phyloP scores from a whole-genome alignment of 192 early-diverging fungal species.

The Pilobolus umbonatus region DNA sequence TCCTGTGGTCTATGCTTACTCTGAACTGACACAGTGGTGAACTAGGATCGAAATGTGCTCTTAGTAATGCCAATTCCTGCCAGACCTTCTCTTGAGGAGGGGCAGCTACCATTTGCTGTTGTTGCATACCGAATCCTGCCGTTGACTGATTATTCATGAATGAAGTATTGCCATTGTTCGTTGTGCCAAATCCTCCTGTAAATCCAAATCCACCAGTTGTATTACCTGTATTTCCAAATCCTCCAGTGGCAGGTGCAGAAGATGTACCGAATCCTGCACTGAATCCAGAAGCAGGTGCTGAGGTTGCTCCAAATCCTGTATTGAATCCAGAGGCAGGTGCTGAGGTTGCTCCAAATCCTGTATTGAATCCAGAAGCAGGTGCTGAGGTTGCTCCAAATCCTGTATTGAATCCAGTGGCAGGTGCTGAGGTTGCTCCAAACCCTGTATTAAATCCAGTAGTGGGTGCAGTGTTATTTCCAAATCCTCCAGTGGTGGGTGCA shows the following conservation, averaged over 20 bases:
- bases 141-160: conserved; percentile 26
- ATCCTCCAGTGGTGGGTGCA: conserved; percentile 4
- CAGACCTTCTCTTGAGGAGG: conserved; percentile 40
- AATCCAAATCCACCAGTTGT: conserved; percentile 17
- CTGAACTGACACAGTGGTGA: conserved; percentile 77
- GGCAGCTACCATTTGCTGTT: conserved; percentile 32
- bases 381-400: background rate
- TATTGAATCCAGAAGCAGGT: conserved; percentile 11
- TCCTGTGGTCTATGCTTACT: conserved; percentile 36
- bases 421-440: conserved; percentile 11
- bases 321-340: background rate
- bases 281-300: conserved; percentile 26
- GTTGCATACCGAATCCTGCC: conserved; percentile 42
- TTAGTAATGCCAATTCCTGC: conserved; percentile 62
- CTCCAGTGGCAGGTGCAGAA: conserved; percentile 9
- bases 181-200: background rate
- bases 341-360: background rate
- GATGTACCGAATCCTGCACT: conserved; percentile 11
- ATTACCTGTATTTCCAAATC: conserved; percentile 20
- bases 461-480: conserved; percentile 14
- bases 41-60: conserved; percentile 73
- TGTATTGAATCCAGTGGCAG: background rate
- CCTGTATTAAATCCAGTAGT: background rate
- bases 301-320: conserved; percentile 7
- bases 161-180: background rate